Percentiles rank a stretch among this genome's conserved stretches.
These are phyloP conservation scores for Mycena haematopus DNA, from an alignment of 768 basidiomycete genomes.

Conservation along the genomic window DNA sequence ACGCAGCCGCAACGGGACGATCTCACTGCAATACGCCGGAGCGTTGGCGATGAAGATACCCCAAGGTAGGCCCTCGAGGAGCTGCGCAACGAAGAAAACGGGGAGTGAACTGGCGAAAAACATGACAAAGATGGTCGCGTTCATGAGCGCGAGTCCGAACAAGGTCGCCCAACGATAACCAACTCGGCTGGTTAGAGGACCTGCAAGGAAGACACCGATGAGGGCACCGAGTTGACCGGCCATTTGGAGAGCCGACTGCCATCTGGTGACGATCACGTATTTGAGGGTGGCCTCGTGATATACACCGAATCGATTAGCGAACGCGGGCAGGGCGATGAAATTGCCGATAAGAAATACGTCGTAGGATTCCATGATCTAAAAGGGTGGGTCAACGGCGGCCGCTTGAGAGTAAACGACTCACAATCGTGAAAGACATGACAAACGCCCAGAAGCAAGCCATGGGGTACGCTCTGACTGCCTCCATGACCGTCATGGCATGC, in stretches of 20 bases:
- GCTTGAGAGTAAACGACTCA: conserved; percentile 4
- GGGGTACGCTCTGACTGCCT: conserved; percentile 26
- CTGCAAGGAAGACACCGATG: conserved; percentile 29
- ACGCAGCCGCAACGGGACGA: conserved; percentile 28
- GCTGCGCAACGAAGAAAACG: conserved; percentile 26
- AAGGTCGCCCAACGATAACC: conserved; percentile 30
- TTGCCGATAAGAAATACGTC: conserved; percentile 30
- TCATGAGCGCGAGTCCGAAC: conserved; percentile 27
- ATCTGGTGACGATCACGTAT: conserved; percentile 22
- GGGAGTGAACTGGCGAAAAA: conserved; percentile 26
- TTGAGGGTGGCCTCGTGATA: not conserved
- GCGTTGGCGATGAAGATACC: conserved; percentile 32
- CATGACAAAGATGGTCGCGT: conserved; percentile 27
- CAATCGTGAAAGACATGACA: conserved; percentile 30
- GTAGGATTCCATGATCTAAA: conserved; percentile 32
- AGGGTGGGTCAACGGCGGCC: not conserved
- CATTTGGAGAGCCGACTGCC: conserved; percentile 29
- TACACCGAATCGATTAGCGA: conserved; percentile 22
- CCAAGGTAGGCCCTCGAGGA: conserved; percentile 29
- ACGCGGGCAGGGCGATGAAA: conserved; percentile 28
- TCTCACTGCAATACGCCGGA: conserved; percentile 31
- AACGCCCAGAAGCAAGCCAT: conserved; percentile 32
- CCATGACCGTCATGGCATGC: conserved; percentile 25
- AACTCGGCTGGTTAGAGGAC: conserved; percentile 27
- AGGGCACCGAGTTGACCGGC: conserved; percentile 30